Conservation (phyloP, 495 filamentous ascomycete species). For the Trypethelium eluteriae region DNA sequence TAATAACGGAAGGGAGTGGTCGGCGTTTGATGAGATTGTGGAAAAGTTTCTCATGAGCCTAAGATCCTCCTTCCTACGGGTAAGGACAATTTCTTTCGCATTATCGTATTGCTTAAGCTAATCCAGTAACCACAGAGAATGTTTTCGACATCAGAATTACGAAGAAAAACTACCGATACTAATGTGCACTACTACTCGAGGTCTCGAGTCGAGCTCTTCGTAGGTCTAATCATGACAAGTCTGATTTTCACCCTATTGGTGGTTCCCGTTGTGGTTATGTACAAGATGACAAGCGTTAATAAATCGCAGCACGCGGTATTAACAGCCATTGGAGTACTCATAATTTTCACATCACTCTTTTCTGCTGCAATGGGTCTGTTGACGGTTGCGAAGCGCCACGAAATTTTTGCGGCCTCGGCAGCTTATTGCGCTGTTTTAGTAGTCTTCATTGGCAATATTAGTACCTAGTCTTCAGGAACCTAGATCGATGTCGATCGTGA, state of each 20-base stretch:
- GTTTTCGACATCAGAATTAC: slow-evolving; percentile 34
- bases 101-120: not conserved
- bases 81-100: slow-evolving; percentile 20
- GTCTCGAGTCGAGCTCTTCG: slow-evolving; percentile 32
- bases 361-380: slow-evolving; percentile 32
- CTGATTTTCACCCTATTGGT: slow-evolving; percentile 37
- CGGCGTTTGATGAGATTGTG: slow-evolving; percentile 36
- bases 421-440: slow-evolving; percentile 35
- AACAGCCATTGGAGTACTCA: slow-evolving; percentile 28
- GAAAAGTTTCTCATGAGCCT: slow-evolving; percentile 29
- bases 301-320: slow-evolving; percentile 7
- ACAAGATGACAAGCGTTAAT: slow-evolving; percentile 26
- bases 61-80: slow-evolving; percentile 24
- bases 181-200: slow-evolving; percentile 36
- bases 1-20: slow-evolving; percentile 34
- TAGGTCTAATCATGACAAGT: slow-evolving; percentile 33
- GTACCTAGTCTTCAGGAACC: not conserved
- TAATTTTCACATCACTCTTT: slow-evolving; percentile 36
- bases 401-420: slow-evolving; percentile 40
- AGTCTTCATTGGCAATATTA: slow-evolving; percentile 31
- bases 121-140: slow-evolving; percentile 20
- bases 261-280: slow-evolving; percentile 38
- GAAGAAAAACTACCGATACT: slow-evolving; percentile 31
- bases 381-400: slow-evolving; percentile 38
- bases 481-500: not conserved